These are phyloP conservation scores for Pseudopyricularia javanii DNA, from an alignment of 2,329 filamentous ascomycete species.

Conservation along the genomic window DNA sequence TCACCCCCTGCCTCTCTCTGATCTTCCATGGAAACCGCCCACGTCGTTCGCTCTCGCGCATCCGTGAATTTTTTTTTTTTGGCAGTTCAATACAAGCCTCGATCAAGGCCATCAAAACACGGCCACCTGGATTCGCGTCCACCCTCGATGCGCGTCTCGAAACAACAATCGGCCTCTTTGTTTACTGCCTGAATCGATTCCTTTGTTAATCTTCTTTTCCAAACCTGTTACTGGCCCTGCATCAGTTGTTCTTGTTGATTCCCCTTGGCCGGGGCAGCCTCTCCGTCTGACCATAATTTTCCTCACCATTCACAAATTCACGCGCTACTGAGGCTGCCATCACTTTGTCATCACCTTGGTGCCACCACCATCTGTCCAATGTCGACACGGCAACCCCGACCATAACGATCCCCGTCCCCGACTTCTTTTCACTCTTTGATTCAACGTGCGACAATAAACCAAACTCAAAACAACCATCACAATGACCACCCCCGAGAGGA, in stretches of 20 bases:
- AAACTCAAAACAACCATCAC: neutral
- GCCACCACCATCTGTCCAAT: neutral
- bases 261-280: neutral
- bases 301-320: neutral
- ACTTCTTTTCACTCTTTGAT: neutral
- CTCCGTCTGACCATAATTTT: neutral
- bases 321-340: neutral
- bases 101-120: neutral
- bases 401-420: neutral
- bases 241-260: neutral
- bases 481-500: slow-evolving; percentile 1
- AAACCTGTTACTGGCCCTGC: neutral
- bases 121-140: neutral
- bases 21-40: neutral
- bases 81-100: neutral
- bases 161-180: neutral
- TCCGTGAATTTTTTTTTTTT: slow-evolving; percentile 3
- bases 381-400: slow-evolving; percentile 1
- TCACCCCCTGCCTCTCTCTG: neutral
- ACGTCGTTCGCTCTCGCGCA: neutral
- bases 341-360: neutral
- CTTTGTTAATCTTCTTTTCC: neutral
- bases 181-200: neutral
- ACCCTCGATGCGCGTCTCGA: neutral
- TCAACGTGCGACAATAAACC: neutral